phyloP scores from a whole-genome alignment of 2,329 filamentous ascomycete genomes.

The Penicillium sp. region DNA sequence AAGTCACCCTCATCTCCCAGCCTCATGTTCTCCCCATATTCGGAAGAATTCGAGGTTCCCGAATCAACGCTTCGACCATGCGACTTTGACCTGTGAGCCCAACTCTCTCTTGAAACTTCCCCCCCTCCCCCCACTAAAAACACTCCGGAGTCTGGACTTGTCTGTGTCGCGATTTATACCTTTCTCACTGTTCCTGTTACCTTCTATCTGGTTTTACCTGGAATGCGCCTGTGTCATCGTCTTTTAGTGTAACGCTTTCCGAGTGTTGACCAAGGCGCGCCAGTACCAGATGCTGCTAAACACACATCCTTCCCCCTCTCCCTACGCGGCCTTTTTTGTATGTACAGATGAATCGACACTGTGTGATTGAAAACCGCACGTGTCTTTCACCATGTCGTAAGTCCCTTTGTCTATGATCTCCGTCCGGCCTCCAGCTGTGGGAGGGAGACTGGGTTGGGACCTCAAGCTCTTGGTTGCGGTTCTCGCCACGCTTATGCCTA shows the following conservation, averaged over 20 bases:
- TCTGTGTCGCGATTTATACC: constrained; percentile 10
- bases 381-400: constrained; percentile 43
- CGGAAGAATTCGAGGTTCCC: constrained; percentile 30
- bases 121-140: constrained; percentile 13
- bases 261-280: constrained; percentile 32
- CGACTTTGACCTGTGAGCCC: constrained; percentile 28
- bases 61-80: constrained; percentile 29
- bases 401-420: constrained; percentile 32
- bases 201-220: constrained; percentile 31
- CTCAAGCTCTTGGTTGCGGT: constrained; percentile 13
- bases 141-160: constrained; percentile 12
- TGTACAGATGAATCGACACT: constrained; percentile 39
- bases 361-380: constrained; percentile 35
- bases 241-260: constrained; percentile 37
- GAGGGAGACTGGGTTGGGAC: constrained; percentile 22
- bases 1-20: constrained; percentile 8
- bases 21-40: constrained; percentile 30
- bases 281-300: constrained; percentile 35
- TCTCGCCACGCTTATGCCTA: constrained; percentile 7
- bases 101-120: constrained; percentile 7
- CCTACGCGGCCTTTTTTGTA: constrained; percentile 33
- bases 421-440: constrained; percentile 17
- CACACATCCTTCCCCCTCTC: constrained; percentile 16
- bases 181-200: constrained; percentile 13
- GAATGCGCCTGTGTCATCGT: constrained; percentile 39